Percentiles rank a stretch among this genome's conserved stretches.
Evolutionary conservation across 192 early-diverging fungal genomes (phyloP).

Genomic region (Coemansia reversa): DNA sequence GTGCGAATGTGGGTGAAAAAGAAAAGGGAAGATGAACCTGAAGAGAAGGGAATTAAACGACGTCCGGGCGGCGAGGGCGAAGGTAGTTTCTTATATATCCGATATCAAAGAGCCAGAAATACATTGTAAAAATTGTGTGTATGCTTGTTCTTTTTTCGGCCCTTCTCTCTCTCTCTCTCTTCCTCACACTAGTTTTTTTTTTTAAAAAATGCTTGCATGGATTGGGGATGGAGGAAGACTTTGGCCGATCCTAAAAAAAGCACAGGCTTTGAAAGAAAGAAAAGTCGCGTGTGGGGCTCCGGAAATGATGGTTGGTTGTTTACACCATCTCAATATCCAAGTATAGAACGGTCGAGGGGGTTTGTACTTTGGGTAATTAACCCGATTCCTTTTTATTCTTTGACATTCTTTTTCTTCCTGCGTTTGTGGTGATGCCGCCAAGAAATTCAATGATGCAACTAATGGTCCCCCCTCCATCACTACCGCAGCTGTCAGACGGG

Average conservation of each 20-base stretch:
- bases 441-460: slow-evolving; percentile 4
- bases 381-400: slow-evolving; percentile 1
- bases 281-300: not conserved
- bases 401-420: not conserved
- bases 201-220: too few relatives aligned
- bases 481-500: too few relatives aligned
- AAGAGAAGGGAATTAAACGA: slow-evolving; percentile 10
- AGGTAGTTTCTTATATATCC: slow-evolving; percentile 2
- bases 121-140: not conserved
- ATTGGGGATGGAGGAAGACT: not conserved
- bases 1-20: slow-evolving; percentile 1
- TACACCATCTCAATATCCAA: too few relatives aligned
- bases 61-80: not conserved
- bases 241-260: slow-evolving; percentile 10
- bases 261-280: not conserved
- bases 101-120: not conserved
- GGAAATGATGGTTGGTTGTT: not conserved
- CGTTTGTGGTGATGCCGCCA: not conserved
- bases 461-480: too few relatives aligned
- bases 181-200: not conserved
- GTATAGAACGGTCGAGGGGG: too few relatives aligned
- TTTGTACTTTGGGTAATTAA: too few relatives aligned
- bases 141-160: not conserved
- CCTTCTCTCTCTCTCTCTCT: too few relatives aligned
- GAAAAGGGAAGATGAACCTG: slow-evolving; percentile 3